These are phyloP conservation scores for Rosa persica DNA, from an alignment of 306 rosid genomes.

Conservation along the genomic window DNA sequence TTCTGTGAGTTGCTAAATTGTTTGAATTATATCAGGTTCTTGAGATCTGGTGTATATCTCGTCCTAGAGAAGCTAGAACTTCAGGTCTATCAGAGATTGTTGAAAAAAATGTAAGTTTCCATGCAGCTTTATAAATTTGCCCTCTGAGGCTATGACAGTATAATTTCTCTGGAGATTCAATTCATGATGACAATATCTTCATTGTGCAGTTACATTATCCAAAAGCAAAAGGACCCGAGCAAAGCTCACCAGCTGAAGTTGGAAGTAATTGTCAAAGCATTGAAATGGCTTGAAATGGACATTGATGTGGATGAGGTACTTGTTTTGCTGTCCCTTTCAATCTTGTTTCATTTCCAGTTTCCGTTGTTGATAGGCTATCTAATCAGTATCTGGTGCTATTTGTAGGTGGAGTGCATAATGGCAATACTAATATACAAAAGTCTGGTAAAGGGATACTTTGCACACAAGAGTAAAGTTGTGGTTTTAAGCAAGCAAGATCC, in stretches of 20 bases:
- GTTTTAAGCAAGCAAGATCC: conserved; percentile 97
- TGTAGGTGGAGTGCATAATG: conserved; percentile 96
- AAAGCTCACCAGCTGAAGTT: conserved; percentile 94
- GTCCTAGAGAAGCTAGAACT: conserved; percentile 98
- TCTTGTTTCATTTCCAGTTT: background rate
- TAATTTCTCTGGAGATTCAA: background rate
- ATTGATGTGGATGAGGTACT: conserved; percentile 93
- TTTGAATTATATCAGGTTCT: conserved; percentile 56
- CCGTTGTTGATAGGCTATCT: background rate
- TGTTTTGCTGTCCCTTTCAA: background rate
- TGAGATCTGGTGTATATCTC: conserved; percentile 94
- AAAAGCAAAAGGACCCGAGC: conserved; percentile 87
- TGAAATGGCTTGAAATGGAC: conserved; percentile 91
- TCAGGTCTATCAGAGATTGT: conserved; percentile 89
- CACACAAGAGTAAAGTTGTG: conserved; percentile 94
- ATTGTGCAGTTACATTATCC: conserved; percentile 65
- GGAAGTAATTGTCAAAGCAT: conserved; percentile 86
- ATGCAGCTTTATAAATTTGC: conserved; percentile 7
- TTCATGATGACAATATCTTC: conserved; percentile 23
- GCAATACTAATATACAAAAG: conserved; percentile 80
- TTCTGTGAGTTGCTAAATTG: conserved; percentile 14
- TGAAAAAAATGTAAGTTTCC: conserved; percentile 81
- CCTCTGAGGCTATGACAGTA: background rate
- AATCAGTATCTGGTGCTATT: conserved; percentile 18
- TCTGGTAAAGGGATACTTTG: conserved; percentile 90